Percentiles rank a stretch among this genome's conserved stretches.
Conservation (phyloP, 495 filamentous ascomycete genomes). For the Talaromyces ruber region DNA sequence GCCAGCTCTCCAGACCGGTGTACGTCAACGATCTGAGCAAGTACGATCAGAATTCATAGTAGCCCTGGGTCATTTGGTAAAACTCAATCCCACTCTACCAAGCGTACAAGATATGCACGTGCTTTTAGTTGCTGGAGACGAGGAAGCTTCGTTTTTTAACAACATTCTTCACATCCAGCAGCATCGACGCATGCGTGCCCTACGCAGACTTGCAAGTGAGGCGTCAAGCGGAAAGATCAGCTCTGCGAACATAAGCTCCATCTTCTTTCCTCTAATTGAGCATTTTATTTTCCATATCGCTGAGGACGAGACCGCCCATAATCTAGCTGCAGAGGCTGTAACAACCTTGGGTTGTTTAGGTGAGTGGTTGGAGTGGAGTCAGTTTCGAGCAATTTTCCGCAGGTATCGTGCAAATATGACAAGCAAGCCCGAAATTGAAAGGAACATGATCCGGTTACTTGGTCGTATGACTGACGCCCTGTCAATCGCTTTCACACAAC, state of each 20-base stretch:
- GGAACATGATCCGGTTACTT: constrained; percentile 74
- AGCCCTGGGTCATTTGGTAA: constrained; percentile 69
- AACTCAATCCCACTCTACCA: constrained; percentile 56
- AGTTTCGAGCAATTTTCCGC: constrained; percentile 73
- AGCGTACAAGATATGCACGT: constrained; percentile 65
- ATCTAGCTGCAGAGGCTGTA: constrained; percentile 74
- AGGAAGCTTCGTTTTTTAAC: constrained; percentile 88
- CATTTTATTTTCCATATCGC: constrained; percentile 82
- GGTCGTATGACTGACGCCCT: constrained; percentile 74
- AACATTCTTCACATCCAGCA: constrained; percentile 89
- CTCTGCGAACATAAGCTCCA: constrained; percentile 70
- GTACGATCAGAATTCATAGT: constrained; percentile 73
- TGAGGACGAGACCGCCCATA: constrained; percentile 71
- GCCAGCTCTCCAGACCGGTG: constrained; percentile 66
- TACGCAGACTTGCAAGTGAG: constrained; percentile 63
- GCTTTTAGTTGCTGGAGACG: constrained; percentile 67
- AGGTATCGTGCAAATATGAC: constrained; percentile 72
- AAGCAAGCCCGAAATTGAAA: constrained; percentile 75
- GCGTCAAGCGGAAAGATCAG: constrained; percentile 53
- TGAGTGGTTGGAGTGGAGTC: constrained; percentile 78
- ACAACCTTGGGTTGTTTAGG: constrained; percentile 64
- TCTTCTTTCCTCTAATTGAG: constrained; percentile 87
- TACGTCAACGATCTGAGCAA: constrained; percentile 69
- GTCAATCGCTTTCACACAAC: constrained; percentile 38
- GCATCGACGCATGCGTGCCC: constrained; percentile 74